phyloP scores from a whole-genome alignment of 2,329 filamentous ascomycete species.

The Bipolaris oryzae region DNA sequence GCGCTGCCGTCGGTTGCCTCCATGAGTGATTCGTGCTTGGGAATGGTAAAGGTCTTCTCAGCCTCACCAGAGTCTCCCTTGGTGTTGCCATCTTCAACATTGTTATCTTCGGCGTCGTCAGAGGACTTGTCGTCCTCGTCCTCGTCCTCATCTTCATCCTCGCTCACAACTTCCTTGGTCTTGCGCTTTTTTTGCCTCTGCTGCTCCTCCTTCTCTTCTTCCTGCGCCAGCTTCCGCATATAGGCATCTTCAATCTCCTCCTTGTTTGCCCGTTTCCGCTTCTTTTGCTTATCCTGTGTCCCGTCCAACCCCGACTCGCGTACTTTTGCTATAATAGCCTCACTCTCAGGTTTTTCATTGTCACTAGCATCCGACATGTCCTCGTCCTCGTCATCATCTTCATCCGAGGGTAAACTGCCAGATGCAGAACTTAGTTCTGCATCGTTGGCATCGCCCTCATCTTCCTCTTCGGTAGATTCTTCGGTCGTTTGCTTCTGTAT shows the following conservation, averaged over 20 bases:
- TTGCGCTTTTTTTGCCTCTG: constrained; percentile 47
- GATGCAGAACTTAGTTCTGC: constrained; percentile 25
- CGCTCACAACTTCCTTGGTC: constrained; percentile 31
- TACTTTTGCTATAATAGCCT: constrained; percentile 33
- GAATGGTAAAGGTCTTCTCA: constrained; percentile 59
- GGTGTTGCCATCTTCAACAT: constrained; percentile 43
- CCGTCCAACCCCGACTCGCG: constrained; percentile 35
- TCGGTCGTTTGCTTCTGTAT: constrained; percentile 27
- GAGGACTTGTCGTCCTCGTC: constrained; percentile 24
- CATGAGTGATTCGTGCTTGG: constrained; percentile 58
- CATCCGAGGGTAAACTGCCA: constrained; percentile 16
- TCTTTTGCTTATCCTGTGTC: constrained; percentile 42
- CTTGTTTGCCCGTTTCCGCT: constrained; percentile 61
- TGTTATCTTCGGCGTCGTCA: constrained; percentile 46
- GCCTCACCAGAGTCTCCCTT: constrained; percentile 23
- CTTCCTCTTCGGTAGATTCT: constrained; percentile 57
- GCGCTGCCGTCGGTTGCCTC: constrained; percentile 48
- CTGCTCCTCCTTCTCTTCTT: constrained; percentile 52
- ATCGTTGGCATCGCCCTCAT: constrained; percentile 53
- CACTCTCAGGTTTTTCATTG: constrained; percentile 29
- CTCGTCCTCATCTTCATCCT: constrained; percentile 20
- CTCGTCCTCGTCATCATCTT: constrained; percentile 41
- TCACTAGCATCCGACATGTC: constrained; percentile 36
- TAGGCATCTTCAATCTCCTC: constrained; percentile 74
- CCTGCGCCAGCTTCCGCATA: constrained; percentile 65